Percentiles rank a stretch among this genome's conserved stretches.
These are phyloP conservation scores for Eucalyptus pauciflora DNA, from an alignment of 345 rosid species.

Conservation along the genomic window DNA sequence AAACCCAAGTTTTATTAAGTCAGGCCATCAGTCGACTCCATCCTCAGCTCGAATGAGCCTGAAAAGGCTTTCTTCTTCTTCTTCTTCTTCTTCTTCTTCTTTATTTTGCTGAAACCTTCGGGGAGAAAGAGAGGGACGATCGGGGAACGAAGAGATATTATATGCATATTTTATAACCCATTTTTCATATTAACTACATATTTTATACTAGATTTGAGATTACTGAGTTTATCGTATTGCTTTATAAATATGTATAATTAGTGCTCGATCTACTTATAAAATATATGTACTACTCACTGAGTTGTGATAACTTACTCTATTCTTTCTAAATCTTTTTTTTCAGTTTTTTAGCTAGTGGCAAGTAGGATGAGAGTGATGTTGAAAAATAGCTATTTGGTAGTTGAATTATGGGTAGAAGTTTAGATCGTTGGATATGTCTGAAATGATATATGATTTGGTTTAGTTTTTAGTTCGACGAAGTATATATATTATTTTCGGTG, in stretches of 20 bases:
- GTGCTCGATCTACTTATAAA: not conserved
- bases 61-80: not conserved
- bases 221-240: not conserved
- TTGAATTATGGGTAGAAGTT: not conserved
- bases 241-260: no score
- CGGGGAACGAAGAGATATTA: not conserved
- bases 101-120: not conserved
- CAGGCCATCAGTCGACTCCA: not conserved
- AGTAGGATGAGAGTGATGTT: not conserved
- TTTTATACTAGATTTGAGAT: not conserved
- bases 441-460: not conserved
- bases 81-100: not conserved
- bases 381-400: not conserved
- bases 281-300: rapidly evolving
- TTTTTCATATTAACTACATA: no score
- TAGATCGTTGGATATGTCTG: not conserved
- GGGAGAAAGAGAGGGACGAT: not conserved
- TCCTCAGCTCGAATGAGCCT: not conserved
- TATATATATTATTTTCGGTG: not conserved
- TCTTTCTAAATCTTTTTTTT: not conserved
- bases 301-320: rapidly evolving
- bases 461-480: not conserved
- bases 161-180: no score
- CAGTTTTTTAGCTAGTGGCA: no score
- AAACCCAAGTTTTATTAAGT: not conserved